These are phyloP conservation scores for Phialemonium atrogriseum DNA, from an alignment of 2,329 filamentous ascomycete genomes.

Conservation along the genomic window DNA sequence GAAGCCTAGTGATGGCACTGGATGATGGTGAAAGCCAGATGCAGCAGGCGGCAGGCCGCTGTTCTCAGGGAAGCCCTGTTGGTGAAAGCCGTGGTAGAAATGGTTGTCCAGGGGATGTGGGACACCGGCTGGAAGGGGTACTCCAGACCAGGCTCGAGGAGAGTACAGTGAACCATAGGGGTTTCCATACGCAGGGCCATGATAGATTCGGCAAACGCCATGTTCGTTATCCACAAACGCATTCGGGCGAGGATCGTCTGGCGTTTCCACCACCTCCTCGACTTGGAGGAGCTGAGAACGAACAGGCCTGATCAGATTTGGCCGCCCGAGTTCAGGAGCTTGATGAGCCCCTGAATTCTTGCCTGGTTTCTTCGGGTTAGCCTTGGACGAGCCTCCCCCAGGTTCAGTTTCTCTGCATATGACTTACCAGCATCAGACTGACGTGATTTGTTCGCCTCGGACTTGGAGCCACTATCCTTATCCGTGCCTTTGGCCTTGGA, in stretches of 20 bases:
- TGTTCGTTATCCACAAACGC: slow-evolving; percentile 47
- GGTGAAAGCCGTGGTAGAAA: slow-evolving; percentile 29
- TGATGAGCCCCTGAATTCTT: slow-evolving; percentile 1
- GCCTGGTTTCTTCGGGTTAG: slow-evolving; percentile 4
- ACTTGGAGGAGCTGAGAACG: slow-evolving; percentile 42
- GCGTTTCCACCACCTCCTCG: slow-evolving; percentile 45
- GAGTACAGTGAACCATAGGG: slow-evolving; percentile 40
- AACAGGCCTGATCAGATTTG: slow-evolving; percentile 38
- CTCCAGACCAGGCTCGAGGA: slow-evolving; percentile 18
- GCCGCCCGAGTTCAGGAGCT: slow-evolving; percentile 23
- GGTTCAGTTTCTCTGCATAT: no score
- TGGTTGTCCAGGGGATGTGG: slow-evolving; percentile 34
- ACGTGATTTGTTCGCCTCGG: slow-evolving; percentile 8
- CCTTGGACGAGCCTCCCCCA: no score
- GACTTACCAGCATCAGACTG: no score
- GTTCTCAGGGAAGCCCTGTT: not conserved
- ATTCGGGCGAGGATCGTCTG: slow-evolving; percentile 48
- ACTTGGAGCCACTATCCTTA: not conserved
- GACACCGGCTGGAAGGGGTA: slow-evolving; percentile 29
- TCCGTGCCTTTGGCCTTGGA: slow-evolving; percentile 7
- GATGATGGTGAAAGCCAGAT: no score
- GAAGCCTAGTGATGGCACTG: no score
- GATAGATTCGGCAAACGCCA: slow-evolving; percentile 47
- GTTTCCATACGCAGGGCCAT: slow-evolving; percentile 47
- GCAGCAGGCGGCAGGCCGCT: no score